These are phyloP conservation scores for Pseudonectria foliicola DNA, from an alignment of 2,329 filamentous ascomycete genomes.

Conservation along the genomic window DNA sequence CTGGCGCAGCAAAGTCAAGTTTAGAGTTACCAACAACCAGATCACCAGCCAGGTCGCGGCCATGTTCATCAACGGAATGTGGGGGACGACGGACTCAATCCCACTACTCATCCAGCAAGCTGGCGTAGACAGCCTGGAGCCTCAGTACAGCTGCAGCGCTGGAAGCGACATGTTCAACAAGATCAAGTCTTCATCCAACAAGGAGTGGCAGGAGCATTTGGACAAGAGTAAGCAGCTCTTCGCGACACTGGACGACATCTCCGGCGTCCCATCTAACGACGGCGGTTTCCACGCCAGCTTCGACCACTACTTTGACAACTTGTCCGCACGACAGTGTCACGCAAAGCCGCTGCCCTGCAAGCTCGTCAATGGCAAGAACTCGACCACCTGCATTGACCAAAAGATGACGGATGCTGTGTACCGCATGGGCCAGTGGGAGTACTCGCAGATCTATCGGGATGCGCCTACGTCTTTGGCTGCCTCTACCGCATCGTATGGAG, in stretches of 20 bases:
- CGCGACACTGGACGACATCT: conserved; percentile 56
- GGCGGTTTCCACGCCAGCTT: conserved; percentile 62
- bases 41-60: conserved; percentile 77
- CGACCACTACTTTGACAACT: conserved; percentile 81
- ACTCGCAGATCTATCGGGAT: conserved; percentile 70
- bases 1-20: conserved; percentile 43
- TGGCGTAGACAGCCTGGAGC: conserved; percentile 65
- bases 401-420: conserved; percentile 62
- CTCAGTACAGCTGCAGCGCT: conserved; percentile 58
- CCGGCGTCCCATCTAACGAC: conserved; percentile 51
- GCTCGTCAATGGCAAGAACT: conserved; percentile 35
- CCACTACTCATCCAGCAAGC: conserved; percentile 44
- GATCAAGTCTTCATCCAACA: conserved; percentile 38
- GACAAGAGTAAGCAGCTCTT: conserved; percentile 48
- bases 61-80: conserved; percentile 69
- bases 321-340: conserved; percentile 74
- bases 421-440: conserved; percentile 73
- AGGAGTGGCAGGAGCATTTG: conserved; percentile 59
- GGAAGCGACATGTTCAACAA: conserved; percentile 35
- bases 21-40: conserved; percentile 72
- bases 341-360: conserved; percentile 64
- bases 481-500: conserved; percentile 56
- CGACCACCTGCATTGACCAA: conserved; percentile 54
- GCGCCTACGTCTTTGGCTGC: conserved; percentile 54
- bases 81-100: conserved; percentile 33